phyloP scores from a whole-genome alignment of 2,329 filamentous ascomycete species.

The Blastomyces silverae region DNA sequence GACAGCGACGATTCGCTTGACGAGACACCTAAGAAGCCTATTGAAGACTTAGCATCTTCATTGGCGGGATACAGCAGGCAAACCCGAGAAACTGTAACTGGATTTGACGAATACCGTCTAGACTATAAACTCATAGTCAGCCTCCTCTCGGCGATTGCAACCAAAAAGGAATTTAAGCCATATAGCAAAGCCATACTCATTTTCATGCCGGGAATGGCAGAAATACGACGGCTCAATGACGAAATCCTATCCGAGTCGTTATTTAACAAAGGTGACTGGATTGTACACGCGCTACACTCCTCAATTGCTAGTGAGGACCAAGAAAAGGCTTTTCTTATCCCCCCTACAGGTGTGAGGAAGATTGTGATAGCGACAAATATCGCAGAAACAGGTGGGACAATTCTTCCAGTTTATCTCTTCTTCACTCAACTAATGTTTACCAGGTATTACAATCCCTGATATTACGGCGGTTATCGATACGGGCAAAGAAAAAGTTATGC shows the following conservation, averaged over 20 bases:
- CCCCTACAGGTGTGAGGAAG: slow-evolving; percentile 74
- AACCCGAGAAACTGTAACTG: slow-evolving; percentile 66
- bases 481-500: slow-evolving; percentile 95
- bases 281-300: slow-evolving; percentile 84
- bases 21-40: slow-evolving; percentile 41
- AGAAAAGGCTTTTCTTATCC: slow-evolving; percentile 82
- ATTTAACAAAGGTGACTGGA: slow-evolving; percentile 69
- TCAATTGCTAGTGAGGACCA: slow-evolving; percentile 95
- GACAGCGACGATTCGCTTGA: slow-evolving; percentile 43
- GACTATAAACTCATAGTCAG: slow-evolving; percentile 81
- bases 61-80: slow-evolving; percentile 66
- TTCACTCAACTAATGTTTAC: slow-evolving; percentile 14
- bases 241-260: slow-evolving; percentile 65
- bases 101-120: slow-evolving; percentile 85
- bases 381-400: slow-evolving; percentile 69
- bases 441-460: slow-evolving; percentile 84
- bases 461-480: slow-evolving; percentile 96
- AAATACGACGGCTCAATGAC: slow-evolving; percentile 84
- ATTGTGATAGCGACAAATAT: slow-evolving; percentile 97
- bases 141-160: slow-evolving; percentile 69
- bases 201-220: slow-evolving; percentile 88
- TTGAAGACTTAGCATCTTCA: slow-evolving; percentile 56
- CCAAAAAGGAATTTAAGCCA: slow-evolving; percentile 55
- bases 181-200: slow-evolving; percentile 92
- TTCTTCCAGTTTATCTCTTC: not conserved